Percentiles rank a stretch among this genome's conserved stretches.
Conservation (phyloP, 345 rosid genomes). For the Erodium maritimum region DNA sequence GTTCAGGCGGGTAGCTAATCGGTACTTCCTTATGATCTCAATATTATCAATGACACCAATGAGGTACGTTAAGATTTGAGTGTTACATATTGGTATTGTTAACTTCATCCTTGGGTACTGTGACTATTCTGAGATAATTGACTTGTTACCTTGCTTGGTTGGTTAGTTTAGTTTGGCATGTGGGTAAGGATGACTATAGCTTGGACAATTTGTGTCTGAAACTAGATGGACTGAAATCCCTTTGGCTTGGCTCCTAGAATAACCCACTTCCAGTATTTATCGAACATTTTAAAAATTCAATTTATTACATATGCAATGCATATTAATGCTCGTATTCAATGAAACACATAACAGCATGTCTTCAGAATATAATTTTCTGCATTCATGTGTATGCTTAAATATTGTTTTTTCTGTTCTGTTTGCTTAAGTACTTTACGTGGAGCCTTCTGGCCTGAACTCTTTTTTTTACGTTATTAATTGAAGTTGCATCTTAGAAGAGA, state of each 20-base stretch:
- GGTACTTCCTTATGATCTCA: conserved; percentile 89
- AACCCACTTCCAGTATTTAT: no score
- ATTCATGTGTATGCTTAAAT: not conserved
- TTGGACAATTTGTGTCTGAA: not conserved
- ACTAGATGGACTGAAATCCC: no score
- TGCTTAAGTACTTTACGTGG: not conserved
- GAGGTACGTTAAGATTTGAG: conserved; percentile 39
- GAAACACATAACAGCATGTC: not conserved
- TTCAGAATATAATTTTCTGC: not conserved
- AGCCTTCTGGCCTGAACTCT: not conserved
- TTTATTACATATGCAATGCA: not conserved
- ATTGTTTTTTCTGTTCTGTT: not conserved
- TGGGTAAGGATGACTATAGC: not conserved
- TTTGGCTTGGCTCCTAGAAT: no score
- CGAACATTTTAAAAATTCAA: not conserved
- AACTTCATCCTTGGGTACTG: not conserved
- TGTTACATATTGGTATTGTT: not conserved
- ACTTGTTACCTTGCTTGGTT: not conserved
- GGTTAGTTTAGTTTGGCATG: not conserved
- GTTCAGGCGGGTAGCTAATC: conserved; percentile 99
- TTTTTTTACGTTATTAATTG: not conserved
- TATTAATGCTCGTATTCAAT: not conserved
- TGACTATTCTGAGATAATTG: not conserved
- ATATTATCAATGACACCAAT: conserved; percentile 90
- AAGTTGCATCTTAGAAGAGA: not conserved